Percentiles rank a stretch among this genome's conserved stretches.
Evolutionary conservation across 768 basidiomycete genomes (phyloP).

Genomic region (Coprinopsis strossmayeri): DNA sequence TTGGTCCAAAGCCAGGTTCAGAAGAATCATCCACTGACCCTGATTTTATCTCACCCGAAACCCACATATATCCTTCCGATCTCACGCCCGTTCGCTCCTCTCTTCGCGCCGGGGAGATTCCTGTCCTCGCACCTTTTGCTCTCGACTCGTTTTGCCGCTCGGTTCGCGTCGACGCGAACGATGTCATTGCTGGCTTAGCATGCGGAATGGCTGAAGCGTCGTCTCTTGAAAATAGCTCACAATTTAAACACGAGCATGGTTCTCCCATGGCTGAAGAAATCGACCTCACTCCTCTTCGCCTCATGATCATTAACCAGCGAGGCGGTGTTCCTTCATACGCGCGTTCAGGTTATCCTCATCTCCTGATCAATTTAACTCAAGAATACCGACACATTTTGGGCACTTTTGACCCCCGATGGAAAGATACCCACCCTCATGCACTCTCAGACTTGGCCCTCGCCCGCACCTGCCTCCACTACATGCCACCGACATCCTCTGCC

Average conservation of each 20-base stretch:
- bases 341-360: slow-evolving; percentile 88
- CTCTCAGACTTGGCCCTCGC: slow-evolving; percentile 83
- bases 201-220: slow-evolving; percentile 72
- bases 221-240: slow-evolving; percentile 23
- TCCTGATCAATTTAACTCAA: slow-evolving; percentile 88
- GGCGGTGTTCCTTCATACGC: slow-evolving; percentile 98
- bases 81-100: slow-evolving; percentile 83
- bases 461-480: slow-evolving; percentile 79
- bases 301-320: slow-evolving; percentile 96
- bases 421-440: slow-evolving; percentile 71
- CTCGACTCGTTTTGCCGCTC: slow-evolving; percentile 88
- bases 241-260: slow-evolving; percentile 26
- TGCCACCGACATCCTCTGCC: slow-evolving; percentile 91
- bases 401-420: slow-evolving; percentile 80
- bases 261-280: slow-evolving; percentile 40
- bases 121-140: slow-evolving; percentile 90
- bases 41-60: slow-evolving; percentile 50
- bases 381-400: slow-evolving; percentile 81
- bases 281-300: slow-evolving; percentile 88
- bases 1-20: slow-evolving; percentile 66
- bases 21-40: slow-evolving; percentile 19
- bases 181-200: slow-evolving; percentile 81
- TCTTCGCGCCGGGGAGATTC: slow-evolving; percentile 90
- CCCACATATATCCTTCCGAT: slow-evolving; percentile 75
- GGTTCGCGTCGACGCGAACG: slow-evolving; percentile 79